A percentile compares a stretch with the other conserved stretches of the same genome.
Conservation (phyloP, 441 rosid genomes). For the Macaranga tanarius region DNA sequence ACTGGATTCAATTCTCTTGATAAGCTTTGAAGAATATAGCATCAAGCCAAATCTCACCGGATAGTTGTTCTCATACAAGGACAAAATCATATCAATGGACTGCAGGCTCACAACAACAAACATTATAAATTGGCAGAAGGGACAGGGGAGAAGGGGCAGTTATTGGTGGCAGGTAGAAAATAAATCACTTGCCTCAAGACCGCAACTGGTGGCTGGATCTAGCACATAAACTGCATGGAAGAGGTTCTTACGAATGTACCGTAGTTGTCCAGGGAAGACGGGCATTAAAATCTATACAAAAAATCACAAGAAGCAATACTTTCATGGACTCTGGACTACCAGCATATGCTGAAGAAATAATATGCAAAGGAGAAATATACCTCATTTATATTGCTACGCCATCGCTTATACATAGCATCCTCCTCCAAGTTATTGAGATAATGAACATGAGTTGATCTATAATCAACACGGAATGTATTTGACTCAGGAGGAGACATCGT, state of each 20-base stretch:
- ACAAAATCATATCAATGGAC: conserved; percentile 72
- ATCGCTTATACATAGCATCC: conserved; percentile 91
- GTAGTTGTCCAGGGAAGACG: conserved; percentile 94
- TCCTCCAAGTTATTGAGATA: conserved; percentile 98
- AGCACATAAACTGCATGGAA: conserved; percentile 93
- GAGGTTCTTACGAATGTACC: conserved; percentile 94
- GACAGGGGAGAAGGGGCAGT: not conserved
- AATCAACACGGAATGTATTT: conserved; percentile 78
- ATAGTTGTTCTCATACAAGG: conserved; percentile 76
- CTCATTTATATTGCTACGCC: conserved; percentile 97
- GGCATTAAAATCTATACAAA: conserved; percentile 92
- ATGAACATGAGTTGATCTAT: conserved; percentile 91
- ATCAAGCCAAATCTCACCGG: conserved; percentile 96
- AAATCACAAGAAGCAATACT: conserved; percentile 19
- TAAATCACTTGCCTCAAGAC: conserved; percentile 80
- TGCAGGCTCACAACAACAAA: conserved; percentile 49
- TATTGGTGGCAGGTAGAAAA: conserved; percentile 6
- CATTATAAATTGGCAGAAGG: conserved; percentile 11
- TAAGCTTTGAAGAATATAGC: conserved; percentile 70
- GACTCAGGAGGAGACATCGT: conserved; percentile 74
- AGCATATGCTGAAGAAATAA: conserved; percentile 24
- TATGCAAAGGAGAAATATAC: conserved; percentile 37
- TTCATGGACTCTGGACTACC: conserved; percentile 22
- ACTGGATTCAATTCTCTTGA: conserved; percentile 59
- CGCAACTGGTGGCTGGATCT: conserved; percentile 89